phyloP scores from a whole-genome alignment of 192 early-diverging fungal genomes.

The Kickxella alabastrina region DNA sequence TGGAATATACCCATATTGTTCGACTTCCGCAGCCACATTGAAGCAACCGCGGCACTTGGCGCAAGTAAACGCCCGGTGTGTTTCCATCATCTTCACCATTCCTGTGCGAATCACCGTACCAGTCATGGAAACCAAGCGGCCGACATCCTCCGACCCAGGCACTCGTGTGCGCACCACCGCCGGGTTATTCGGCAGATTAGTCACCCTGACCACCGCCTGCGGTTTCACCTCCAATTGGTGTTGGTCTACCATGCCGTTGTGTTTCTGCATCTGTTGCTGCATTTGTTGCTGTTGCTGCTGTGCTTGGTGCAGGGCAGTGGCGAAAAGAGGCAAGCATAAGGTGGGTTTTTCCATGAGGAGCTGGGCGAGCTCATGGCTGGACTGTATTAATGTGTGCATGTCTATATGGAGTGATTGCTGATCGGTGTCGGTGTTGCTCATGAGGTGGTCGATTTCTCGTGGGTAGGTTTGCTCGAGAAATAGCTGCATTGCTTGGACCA shows the following conservation, averaged over 20 bases:
- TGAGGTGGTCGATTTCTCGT: background rate
- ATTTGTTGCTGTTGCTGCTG: conserved; percentile 1
- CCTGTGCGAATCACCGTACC: conserved; percentile 71
- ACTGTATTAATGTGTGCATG: conserved; percentile 22
- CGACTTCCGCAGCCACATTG: conserved; percentile 55
- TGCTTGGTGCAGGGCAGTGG: conserved; percentile 8
- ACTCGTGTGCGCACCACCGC: conserved; percentile 46
- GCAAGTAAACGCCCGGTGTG: conserved; percentile 53
- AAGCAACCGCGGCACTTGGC: conserved; percentile 58
- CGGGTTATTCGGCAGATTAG: conserved; percentile 25
- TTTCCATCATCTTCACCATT: conserved; percentile 66
- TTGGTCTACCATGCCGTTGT: background rate
- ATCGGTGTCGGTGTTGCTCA: background rate
- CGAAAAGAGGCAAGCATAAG: conserved; percentile 8
- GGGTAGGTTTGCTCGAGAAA: conserved; percentile 12
- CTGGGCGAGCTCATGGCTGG: conserved; percentile 21
- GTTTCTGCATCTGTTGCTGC: background rate
- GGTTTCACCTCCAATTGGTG: background rate
- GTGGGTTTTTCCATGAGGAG: conserved; percentile 13
- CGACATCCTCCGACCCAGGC: conserved; percentile 59
- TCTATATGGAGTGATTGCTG: no score
- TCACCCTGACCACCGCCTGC: conserved; percentile 3
- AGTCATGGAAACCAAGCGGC: conserved; percentile 55
- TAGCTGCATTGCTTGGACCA: conserved; percentile 16
- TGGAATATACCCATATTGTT: conserved; percentile 60